These are phyloP conservation scores for Plantago coronopus DNA, from an alignment of 305 asterid genomes.

Conservation along the genomic window DNA sequence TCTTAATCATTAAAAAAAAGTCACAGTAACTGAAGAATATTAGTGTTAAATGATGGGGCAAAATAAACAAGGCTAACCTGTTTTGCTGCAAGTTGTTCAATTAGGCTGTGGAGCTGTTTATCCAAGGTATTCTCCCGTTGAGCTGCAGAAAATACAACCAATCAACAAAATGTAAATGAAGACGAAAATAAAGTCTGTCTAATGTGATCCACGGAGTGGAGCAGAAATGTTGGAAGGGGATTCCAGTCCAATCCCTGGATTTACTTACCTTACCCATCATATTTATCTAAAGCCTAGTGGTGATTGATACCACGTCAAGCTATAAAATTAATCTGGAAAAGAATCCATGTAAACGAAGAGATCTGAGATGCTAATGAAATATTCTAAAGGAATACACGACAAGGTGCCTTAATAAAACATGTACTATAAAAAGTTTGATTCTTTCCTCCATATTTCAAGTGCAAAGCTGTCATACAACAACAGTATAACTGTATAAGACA, in stretches of 20 bases:
- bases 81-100: constrained; percentile 82
- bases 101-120: constrained; percentile 88
- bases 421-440: background rate
- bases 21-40: too few relatives aligned
- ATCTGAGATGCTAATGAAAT: background rate
- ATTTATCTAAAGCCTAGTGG: background rate
- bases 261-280: background rate
- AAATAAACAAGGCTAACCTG: constrained; percentile 42
- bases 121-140: constrained; percentile 86
- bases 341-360: background rate
- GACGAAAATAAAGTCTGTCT: background rate
- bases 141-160: constrained; percentile 43
- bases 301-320: background rate
- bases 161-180: background rate
- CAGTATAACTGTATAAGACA: background rate
- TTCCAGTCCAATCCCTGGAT: background rate
- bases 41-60: too few relatives aligned
- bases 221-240: background rate
- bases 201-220: background rate
- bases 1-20: too few relatives aligned
- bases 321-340: background rate
- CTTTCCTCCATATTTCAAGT: background rate
- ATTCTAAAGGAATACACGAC: background rate
- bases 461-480: background rate
- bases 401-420: background rate